Evolutionary conservation across 1,284 basidiomycete genomes (phyloP).

Genomic region (Kalmanozyma brasiliensis): DNA sequence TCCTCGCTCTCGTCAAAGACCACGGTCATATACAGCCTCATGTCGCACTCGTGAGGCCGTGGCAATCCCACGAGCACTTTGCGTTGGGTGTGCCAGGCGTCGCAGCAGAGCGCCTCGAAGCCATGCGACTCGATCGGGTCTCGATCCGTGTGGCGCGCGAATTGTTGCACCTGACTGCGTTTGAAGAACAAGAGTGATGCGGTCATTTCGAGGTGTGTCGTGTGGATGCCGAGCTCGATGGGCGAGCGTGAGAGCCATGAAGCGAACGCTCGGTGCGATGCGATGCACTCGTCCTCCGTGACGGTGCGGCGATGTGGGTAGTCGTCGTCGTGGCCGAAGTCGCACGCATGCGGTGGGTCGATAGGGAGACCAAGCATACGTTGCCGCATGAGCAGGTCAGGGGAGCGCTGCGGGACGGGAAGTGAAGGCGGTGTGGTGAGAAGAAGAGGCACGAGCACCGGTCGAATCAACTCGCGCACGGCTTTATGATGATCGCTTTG

Average conservation of each 20-base stretch:
- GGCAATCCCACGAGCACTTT: slow-evolving; percentile 10
- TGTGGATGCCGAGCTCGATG: background rate
- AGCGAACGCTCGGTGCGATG: slow-evolving; percentile 7
- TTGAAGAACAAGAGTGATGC: slow-evolving; percentile 2
- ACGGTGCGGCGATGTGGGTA: no score
- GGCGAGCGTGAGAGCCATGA: slow-evolving; percentile 24
- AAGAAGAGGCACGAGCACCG: no score
- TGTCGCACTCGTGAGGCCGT: no score
- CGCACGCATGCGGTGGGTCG: slow-evolving; percentile 10
- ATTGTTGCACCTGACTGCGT: background rate
- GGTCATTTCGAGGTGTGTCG: background rate
- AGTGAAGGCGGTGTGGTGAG: background rate
- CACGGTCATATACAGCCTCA: slow-evolving; percentile 12
- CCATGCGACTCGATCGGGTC: slow-evolving; percentile 16
- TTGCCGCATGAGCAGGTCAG: slow-evolving; percentile 34
- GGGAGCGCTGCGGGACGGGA: slow-evolving; percentile 25
- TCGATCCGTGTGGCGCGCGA: background rate
- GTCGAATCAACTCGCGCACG: no score
- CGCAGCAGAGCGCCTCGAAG: slow-evolving; percentile 11
- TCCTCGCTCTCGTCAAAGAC: background rate
- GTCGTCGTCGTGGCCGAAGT: slow-evolving; percentile 8
- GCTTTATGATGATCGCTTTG: no score
- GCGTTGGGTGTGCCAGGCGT: slow-evolving; percentile 5
- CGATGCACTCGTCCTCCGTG: background rate
- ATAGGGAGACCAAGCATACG: slow-evolving; percentile 28